phyloP scores from a whole-genome alignment of 306 rosid species.

The Inga oerstediana region DNA sequence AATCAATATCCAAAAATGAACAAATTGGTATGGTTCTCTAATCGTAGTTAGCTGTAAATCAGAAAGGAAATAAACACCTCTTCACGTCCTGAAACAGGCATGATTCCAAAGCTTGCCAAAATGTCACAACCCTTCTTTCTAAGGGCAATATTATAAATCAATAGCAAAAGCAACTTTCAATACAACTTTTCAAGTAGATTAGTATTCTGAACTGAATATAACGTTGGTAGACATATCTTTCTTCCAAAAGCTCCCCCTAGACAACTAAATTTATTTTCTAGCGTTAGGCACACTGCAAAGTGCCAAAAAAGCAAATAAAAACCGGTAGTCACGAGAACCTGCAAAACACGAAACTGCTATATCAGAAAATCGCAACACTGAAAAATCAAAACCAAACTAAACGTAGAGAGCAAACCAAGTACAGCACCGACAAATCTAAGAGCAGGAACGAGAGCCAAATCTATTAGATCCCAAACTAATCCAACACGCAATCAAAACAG shows the following conservation, averaged over 20 bases:
- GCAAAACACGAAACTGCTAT: slow-evolving; percentile 29
- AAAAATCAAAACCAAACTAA: slow-evolving; percentile 19
- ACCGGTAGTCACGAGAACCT: slow-evolving; percentile 32
- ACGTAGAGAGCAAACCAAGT: background rate
- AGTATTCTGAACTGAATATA: slow-evolving; percentile 29
- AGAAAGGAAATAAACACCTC: slow-evolving; percentile 81
- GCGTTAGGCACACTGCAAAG: slow-evolving; percentile 19
- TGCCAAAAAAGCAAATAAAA: background rate
- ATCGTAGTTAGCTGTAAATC: slow-evolving; percentile 63
- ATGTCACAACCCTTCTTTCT: slow-evolving; percentile 36
- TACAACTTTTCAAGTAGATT: slow-evolving; percentile 14
- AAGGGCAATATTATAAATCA: slow-evolving; percentile 30
- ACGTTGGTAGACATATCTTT: background rate
- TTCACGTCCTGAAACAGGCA: slow-evolving; percentile 83
- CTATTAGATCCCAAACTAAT: slow-evolving; percentile 36
- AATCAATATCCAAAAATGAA: slow-evolving; percentile 61
- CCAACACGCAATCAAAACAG: slow-evolving; percentile 2
- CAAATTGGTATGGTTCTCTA: slow-evolving; percentile 47
- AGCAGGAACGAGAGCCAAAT: background rate
- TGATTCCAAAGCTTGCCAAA: slow-evolving; percentile 58
- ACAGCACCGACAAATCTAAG: background rate
- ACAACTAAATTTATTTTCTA: slow-evolving; percentile 22
- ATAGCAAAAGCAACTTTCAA: slow-evolving; percentile 42
- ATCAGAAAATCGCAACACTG: slow-evolving; percentile 13
- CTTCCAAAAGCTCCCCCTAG: slow-evolving; percentile 34